Percentiles rank a stretch among this genome's conserved stretches.
These are phyloP conservation scores for Biancaea sappan DNA, from an alignment of 306 rosid genomes.

Conservation along the genomic window DNA sequence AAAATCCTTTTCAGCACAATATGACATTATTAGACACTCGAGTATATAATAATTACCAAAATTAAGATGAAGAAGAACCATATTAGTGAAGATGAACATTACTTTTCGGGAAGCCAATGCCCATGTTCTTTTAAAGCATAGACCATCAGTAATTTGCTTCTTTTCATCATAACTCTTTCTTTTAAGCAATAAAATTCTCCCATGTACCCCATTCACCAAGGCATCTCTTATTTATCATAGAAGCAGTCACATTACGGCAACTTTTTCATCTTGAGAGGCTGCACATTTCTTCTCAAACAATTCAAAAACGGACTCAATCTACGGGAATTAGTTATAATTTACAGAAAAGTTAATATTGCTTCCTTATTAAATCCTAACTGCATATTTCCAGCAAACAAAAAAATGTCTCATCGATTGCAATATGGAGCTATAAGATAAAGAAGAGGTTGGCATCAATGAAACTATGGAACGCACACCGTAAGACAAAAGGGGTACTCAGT, in stretches of 20 bases:
- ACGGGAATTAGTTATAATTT: not conserved
- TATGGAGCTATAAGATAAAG: conserved; percentile 11
- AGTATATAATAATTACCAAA: not conserved
- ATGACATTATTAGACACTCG: not conserved
- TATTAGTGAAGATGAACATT: conserved; percentile 14
- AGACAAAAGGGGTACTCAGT: not conserved
- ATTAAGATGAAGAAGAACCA: conserved; percentile 29
- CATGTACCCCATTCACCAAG: conserved; percentile 12
- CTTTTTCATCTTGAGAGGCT: conserved; percentile 1
- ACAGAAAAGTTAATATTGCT: not conserved
- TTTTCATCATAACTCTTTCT: not conserved
- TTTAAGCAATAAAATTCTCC: conserved; percentile 21
- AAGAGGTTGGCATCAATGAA: not conserved
- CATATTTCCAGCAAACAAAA: not conserved
- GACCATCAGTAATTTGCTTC: conserved; percentile 13
- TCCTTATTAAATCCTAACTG: conserved; percentile 3
- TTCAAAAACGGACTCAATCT: not conserved
- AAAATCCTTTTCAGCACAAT: not conserved
- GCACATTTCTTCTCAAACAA: conserved; percentile 11
- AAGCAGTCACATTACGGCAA: conserved; percentile 12
- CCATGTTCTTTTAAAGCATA: conserved; percentile 14
- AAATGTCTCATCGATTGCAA: not conserved
- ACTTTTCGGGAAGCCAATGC: conserved; percentile 30
- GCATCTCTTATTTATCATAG: conserved; percentile 15
- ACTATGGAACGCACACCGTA: not conserved